Evolutionary conservation across 257 asterid species (phyloP).

Genomic region (Handroanthus guayacan): DNA sequence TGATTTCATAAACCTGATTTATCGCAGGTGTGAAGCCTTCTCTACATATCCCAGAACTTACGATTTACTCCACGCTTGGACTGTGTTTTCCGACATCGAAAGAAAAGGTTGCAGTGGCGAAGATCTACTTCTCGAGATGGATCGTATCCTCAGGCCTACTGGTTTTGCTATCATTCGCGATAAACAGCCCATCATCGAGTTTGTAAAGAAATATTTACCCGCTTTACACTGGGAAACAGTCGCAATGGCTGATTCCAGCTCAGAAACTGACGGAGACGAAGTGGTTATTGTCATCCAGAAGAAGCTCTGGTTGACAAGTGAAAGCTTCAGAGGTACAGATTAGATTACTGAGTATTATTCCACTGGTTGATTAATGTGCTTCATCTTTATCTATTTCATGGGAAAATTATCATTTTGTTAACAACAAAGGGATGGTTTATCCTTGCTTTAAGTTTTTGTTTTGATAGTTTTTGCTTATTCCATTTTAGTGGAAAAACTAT

Average conservation of each 20-base stretch:
- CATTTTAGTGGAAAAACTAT: constrained; percentile 43
- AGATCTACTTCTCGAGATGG: constrained; percentile 90
- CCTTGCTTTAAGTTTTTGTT: constrained; percentile 4
- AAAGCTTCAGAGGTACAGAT: constrained; percentile 79
- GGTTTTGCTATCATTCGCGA: constrained; percentile 82
- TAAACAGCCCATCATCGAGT: constrained; percentile 74
- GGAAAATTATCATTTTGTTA: constrained; percentile 48
- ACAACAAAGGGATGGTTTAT: constrained; percentile 34
- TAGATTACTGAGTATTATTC: constrained; percentile 36
- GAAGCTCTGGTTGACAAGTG: constrained; percentile 91
- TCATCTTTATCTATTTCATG: constrained; percentile 35
- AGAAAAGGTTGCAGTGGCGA: constrained; percentile 96
- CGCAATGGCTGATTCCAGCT: constrained; percentile 54
- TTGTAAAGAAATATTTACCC: constrained; percentile 73
- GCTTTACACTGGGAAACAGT: constrained; percentile 95
- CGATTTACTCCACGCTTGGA: constrained; percentile 93
- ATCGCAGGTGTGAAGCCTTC: constrained; percentile 89
- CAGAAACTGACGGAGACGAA: constrained; percentile 74
- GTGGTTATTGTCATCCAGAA: constrained; percentile 66
- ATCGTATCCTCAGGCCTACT: constrained; percentile 90
- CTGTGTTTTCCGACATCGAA: constrained; percentile 81
- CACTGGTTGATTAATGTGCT: constrained; percentile 7
- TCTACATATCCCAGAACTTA: constrained; percentile 97
- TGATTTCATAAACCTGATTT: background rate
- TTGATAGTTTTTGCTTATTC: constrained; percentile 20